These are phyloP conservation scores for Thermothelomyces thermophilus DNA, from an alignment of 2,329 filamentous ascomycete species.

Conservation along the genomic window DNA sequence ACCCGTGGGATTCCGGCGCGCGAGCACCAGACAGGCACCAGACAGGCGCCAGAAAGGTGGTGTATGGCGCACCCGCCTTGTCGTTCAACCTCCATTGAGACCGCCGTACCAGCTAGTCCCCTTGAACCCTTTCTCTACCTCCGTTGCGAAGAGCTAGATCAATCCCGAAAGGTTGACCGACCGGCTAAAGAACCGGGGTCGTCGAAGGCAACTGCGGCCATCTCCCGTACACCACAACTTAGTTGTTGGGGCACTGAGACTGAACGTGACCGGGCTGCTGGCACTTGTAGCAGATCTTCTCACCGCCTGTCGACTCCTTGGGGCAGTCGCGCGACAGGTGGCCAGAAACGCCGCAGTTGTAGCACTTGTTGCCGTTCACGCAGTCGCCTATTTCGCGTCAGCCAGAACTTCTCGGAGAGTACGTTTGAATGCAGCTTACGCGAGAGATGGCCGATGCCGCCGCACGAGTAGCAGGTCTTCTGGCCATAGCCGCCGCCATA, in stretches of 20 bases:
- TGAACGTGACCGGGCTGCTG: conserved; percentile 81
- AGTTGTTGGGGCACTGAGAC: conserved; percentile 83
- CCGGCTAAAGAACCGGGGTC: conserved; percentile 21
- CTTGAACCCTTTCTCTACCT: conserved; percentile 19
- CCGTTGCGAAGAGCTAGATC: conserved; percentile 16
- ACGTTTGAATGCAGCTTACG: conserved; percentile 44
- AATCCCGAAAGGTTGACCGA: conserved; percentile 18
- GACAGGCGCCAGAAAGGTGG: conserved; percentile 28
- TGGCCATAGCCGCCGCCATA: conserved; percentile 39
- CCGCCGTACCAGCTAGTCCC: conserved; percentile 14
- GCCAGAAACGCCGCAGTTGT: conserved; percentile 93
- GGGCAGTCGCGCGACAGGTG: conserved; percentile 95
- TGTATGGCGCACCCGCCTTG: conserved; percentile 25
- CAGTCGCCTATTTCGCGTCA: conserved; percentile 59
- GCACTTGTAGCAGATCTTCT: conserved; percentile 99
- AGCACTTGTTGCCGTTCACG: conserved; percentile 99
- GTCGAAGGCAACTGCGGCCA: conserved; percentile 18
- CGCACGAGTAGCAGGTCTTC: conserved; percentile 97
- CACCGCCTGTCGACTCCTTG: conserved; percentile 76
- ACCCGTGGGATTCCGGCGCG: conserved; percentile 26
- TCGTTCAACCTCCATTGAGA: conserved; percentile 22
- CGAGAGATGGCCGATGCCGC: conserved; percentile 94
- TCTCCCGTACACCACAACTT: conserved; percentile 27
- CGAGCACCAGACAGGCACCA: conserved; percentile 23
- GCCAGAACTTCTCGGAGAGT: background rate